phyloP scores from a whole-genome alignment of 352 stramenopile genomes.

The Hyaloperonospora brassicae region DNA sequence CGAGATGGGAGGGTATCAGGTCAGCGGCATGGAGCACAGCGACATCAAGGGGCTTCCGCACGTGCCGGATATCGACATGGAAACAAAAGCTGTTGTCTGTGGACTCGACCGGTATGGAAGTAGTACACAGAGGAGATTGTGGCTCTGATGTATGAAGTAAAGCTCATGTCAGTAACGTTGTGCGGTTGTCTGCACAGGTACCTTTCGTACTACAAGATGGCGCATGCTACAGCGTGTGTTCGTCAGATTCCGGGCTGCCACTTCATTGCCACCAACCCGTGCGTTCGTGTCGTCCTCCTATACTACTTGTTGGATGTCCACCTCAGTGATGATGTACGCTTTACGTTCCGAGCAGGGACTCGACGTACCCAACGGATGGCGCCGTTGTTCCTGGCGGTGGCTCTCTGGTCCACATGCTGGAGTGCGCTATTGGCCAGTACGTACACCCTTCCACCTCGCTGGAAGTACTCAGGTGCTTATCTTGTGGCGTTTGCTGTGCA shows the following conservation, averaged over 20 bases:
- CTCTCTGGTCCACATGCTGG: slow-evolving; percentile 60
- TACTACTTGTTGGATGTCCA: not conserved
- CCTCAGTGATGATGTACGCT: slow-evolving; percentile 1
- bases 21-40: slow-evolving; percentile 60
- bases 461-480: slow-evolving; percentile 1
- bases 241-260: slow-evolving; percentile 63
- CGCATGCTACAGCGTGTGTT: slow-evolving; percentile 65
- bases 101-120: slow-evolving; percentile 55
- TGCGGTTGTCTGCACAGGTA: slow-evolving; percentile 27
- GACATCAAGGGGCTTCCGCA: slow-evolving; percentile 60
- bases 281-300: slow-evolving; percentile 12
- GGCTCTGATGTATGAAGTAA: not conserved
- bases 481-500: slow-evolving; percentile 1
- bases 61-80: slow-evolving; percentile 56
- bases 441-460: slow-evolving; percentile 4
- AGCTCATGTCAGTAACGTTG: not conserved
- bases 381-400: slow-evolving; percentile 68
- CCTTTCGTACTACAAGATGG: slow-evolving; percentile 82
- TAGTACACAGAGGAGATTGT: not conserved
- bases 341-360: slow-evolving; percentile 35
- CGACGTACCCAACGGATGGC: slow-evolving; percentile 65
- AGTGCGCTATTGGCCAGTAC: slow-evolving; percentile 57
- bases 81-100: slow-evolving; percentile 73
- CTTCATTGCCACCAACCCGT: slow-evolving; percentile 83
- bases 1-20: slow-evolving; percentile 50